These are phyloP conservation scores for Excoecaria agallocha DNA, from an alignment of 345 rosid species.

Conservation along the genomic window DNA sequence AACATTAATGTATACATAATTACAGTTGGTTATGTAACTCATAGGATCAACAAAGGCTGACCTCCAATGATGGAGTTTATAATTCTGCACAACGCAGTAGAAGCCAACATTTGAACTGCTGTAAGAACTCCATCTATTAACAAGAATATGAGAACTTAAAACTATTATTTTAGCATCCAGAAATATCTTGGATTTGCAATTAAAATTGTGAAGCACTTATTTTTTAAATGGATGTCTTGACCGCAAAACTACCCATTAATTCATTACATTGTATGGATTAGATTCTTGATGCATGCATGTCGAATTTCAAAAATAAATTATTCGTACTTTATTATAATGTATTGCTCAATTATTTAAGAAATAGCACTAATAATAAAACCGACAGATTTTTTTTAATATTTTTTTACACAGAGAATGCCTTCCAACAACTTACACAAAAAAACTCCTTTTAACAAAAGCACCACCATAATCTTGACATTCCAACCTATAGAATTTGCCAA, in stretches of 20 bases:
- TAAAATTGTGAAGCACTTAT: not conserved
- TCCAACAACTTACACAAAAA: too few relatives aligned
- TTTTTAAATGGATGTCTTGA: not conserved
- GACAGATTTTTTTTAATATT: too few relatives aligned
- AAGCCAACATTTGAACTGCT: constrained; percentile 31
- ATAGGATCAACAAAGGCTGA: constrained; percentile 34
- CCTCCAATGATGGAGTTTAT: constrained; percentile 33
- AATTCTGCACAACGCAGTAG: constrained; percentile 31
- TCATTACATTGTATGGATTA: not conserved
- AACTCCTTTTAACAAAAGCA: too few relatives aligned
- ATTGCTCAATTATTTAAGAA: too few relatives aligned
- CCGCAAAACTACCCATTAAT: not conserved
- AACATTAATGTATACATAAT: constrained; percentile 40
- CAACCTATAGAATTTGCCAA: too few relatives aligned
- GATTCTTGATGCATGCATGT: constrained; percentile 5
- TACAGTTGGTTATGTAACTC: constrained; percentile 36
- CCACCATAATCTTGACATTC: too few relatives aligned
- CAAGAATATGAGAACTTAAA: not conserved
- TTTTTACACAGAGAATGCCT: too few relatives aligned
- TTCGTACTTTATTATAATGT: too few relatives aligned
- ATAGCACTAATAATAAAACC: too few relatives aligned
- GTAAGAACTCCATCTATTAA: constrained; percentile 29
- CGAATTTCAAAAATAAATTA: not conserved
- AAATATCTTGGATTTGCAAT: not conserved
- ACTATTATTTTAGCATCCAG: not conserved